Base-by-base conservation (phyloP, 768 basidiomycete species). In the Candolleomyces efflorescens region DNA sequence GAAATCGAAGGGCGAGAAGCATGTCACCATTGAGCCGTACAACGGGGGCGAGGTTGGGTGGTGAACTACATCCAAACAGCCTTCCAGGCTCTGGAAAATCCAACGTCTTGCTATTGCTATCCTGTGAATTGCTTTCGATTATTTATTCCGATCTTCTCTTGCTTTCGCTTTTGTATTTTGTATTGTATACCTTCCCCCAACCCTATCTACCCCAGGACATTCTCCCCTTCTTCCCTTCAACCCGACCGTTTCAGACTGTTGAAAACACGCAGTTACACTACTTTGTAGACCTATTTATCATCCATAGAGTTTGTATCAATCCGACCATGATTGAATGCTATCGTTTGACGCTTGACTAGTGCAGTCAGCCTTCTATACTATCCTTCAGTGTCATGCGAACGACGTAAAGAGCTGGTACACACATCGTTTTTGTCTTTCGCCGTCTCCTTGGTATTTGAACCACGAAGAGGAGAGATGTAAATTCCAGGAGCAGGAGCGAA, bases 31-130 rank as follows among this genome's bases (percentile, higher is more conserved):
- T 10, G 77, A 83, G 56, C 76, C 78, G 0, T 96, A 85, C 67
- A 70, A 69, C 3, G 79, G 82, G 5, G 81, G 80, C 4, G 86
- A 90, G 23, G 85, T 89, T 12, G 88, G 86, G 1, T 92, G 87
- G 86, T 93, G 67, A 77, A 41, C 11, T 32, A 7, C 32, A 32
- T 32, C 11, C 11, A 32, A 11, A 32, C 32, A n/a, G 32, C 32
- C 11, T 11, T 5, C 32, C 5, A 32, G 17, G 46, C 23, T 15
- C 43, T 27, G 22, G 9, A 44, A n/a, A 46, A 37, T 22, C 17
- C 46, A 22, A 50, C 38, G 20, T 37, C 38, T 41, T 55, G 48
- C 55, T 49, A 50, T 43, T 18, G 26, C 20, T 36, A 15, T 27
- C 10, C 7, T 32, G n/a, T 58, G 24, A 55, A 27, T 56, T 43